Evolutionary conservation across 345 rosid species (phyloP).

Genomic region (Mangifera indica): DNA sequence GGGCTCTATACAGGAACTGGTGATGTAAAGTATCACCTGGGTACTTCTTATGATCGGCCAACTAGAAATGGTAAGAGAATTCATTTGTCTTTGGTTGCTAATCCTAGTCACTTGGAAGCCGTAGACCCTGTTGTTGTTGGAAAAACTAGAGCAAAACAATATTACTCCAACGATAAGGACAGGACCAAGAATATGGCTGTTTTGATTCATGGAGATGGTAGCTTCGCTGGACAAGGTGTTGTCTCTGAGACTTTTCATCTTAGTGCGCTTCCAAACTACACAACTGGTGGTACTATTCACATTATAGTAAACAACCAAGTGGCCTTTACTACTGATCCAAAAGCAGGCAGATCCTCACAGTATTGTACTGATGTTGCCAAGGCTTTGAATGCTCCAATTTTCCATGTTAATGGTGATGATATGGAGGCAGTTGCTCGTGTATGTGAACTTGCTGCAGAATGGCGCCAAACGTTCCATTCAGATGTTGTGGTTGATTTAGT

Average conservation of each 20-base stretch:
- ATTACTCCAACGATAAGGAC: slow-evolving; percentile 59
- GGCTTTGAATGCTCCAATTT: slow-evolving; percentile 78
- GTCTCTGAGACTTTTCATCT: slow-evolving; percentile 85
- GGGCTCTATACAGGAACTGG: slow-evolving; percentile 85
- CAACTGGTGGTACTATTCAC: slow-evolving; percentile 80
- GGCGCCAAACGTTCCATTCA: slow-evolving; percentile 86
- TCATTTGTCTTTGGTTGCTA: slow-evolving; percentile 81
- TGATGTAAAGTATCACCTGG: slow-evolving; percentile 82
- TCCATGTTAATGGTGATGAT: slow-evolving; percentile 78
- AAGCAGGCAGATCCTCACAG: slow-evolving; percentile 75
- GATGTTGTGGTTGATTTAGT: slow-evolving; percentile 82
- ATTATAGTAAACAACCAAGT: slow-evolving; percentile 89
- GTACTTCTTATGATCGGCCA: slow-evolving; percentile 86
- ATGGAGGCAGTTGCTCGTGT: slow-evolving; percentile 76
- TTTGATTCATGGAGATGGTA: slow-evolving; percentile 88
- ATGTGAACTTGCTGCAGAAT: slow-evolving; percentile 83
- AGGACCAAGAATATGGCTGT: slow-evolving; percentile 72
- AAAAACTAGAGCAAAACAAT: slow-evolving; percentile 81
- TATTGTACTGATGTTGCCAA: slow-evolving; percentile 88
- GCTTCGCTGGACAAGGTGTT: slow-evolving; percentile 90
- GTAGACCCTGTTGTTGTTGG: slow-evolving; percentile 84
- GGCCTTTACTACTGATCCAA: slow-evolving; percentile 84
- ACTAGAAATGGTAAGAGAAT: slow-evolving; percentile 84
- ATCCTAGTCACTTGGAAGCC: slow-evolving; percentile 90
- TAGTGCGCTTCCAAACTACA: slow-evolving; percentile 78